Conservation (phyloP, 1,284 basidiomycete species). For the Malassezia equina region DNA sequence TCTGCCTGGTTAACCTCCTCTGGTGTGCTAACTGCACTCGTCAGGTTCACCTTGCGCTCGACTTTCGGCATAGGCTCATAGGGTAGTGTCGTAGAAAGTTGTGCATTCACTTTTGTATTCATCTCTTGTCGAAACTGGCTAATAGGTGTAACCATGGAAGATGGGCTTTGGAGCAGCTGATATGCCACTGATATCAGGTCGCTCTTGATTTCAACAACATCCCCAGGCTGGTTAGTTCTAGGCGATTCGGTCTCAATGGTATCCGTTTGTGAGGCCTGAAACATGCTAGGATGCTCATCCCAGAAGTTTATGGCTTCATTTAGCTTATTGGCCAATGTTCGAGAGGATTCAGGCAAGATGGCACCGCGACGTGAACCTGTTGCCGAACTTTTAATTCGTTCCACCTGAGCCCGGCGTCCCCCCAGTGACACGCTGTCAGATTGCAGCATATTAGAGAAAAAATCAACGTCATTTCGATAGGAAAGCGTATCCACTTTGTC, state of each 20-base stretch:
- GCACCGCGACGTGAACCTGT: neutral
- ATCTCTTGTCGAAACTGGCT: neutral
- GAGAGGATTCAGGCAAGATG: neutral
- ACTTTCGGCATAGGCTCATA: constrained; percentile 34
- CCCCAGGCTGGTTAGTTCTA: neutral
- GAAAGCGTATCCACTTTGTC: neutral
- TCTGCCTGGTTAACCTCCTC: constrained; percentile 26
- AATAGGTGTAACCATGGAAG: neutral
- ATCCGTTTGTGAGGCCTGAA: neutral
- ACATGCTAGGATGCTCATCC: neutral
- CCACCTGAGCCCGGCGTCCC: neutral
- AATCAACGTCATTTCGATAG: neutral
- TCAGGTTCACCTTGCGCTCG: constrained; percentile 27
- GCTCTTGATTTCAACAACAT: neutral
- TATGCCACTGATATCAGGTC: neutral
- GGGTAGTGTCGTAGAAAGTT: constrained; percentile 38
- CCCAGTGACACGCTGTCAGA: neutral
- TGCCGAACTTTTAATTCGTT: neutral
- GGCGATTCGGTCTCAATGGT: neutral
- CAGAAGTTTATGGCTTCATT: neutral
- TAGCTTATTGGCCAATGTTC: neutral
- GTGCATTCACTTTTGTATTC: neutral
- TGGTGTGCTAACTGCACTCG: constrained; percentile 26
- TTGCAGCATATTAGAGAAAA: neutral
- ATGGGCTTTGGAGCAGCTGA: neutral